Percentiles rank a stretch among this genome's conserved stretches.
These are phyloP conservation scores for Bipolaris cookei DNA, from an alignment of 2,329 filamentous ascomycete genomes.

Conservation along the genomic window DNA sequence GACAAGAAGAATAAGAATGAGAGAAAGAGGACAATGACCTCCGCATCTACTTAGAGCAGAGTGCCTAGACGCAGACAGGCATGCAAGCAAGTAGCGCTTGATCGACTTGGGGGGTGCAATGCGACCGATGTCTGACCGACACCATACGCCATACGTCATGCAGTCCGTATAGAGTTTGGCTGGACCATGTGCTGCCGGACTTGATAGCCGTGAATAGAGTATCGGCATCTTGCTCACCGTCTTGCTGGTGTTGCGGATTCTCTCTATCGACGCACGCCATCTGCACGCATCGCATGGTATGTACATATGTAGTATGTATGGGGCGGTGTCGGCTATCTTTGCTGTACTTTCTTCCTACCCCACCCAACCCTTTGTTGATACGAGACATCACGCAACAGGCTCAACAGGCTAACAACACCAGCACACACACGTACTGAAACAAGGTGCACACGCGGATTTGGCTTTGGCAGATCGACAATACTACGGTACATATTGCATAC, in stretches of 20 bases:
- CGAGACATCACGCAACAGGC: background rate
- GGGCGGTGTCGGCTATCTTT: constrained; percentile 4
- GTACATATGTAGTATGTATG: background rate
- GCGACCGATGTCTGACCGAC: constrained; percentile 26
- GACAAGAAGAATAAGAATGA: background rate
- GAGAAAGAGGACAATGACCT: background rate
- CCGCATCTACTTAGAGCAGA: background rate
- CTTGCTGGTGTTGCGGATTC: background rate
- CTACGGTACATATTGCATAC: too few species aligned
- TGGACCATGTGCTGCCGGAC: constrained; percentile 4
- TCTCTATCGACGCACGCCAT: constrained; percentile 11
- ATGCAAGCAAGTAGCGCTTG: constrained; percentile 17
- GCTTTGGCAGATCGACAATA: background rate
- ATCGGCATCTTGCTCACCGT: background rate
- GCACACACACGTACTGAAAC: background rate
- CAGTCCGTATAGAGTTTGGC: constrained; percentile 14
- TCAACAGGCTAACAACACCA: background rate
- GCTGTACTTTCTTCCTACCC: background rate
- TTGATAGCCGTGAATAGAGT: background rate
- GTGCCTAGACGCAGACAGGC: constrained; percentile 15
- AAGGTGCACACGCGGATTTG: background rate
- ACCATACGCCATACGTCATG: constrained; percentile 21
- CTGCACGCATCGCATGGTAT: constrained; percentile 16
- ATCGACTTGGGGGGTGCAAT: constrained; percentile 19
- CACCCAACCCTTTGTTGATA: background rate